Evolutionary conservation across 345 rosid genomes (phyloP).

Genomic region (Mercurialis annua): DNA sequence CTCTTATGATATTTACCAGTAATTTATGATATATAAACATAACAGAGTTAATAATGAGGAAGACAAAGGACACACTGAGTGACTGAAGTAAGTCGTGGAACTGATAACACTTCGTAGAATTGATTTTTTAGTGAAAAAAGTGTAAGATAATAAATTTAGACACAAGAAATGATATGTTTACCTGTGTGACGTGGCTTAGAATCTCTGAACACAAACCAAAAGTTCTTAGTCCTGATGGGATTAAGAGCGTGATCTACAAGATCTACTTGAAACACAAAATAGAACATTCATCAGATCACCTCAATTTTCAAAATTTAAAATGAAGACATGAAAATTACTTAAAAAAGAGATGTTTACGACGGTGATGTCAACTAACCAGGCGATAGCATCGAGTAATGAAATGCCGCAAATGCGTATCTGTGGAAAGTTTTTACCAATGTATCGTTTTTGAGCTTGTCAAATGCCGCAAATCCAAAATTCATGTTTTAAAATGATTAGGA

Average conservation of each 20-base stretch:
- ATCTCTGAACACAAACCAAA: conserved; percentile 39
- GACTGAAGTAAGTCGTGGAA: no score
- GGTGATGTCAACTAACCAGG: conserved; percentile 49
- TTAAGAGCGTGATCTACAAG: conserved; percentile 42
- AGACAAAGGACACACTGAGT: no score
- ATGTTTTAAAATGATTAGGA: no score
- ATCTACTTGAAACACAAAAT: conserved; percentile 34
- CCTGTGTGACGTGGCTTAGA: conserved; percentile 78
- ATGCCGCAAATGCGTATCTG: conserved; percentile 42
- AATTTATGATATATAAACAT: no score
- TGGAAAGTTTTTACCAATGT: conserved; percentile 44
- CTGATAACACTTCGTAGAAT: no score
- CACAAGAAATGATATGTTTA: conserved; percentile 19
- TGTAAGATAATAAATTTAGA: conserved; percentile 1
- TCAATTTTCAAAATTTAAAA: conserved; percentile 9
- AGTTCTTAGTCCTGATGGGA: conserved; percentile 49
- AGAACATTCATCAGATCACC: conserved; percentile 6
- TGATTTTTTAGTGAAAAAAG: no score
- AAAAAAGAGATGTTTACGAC: no score
- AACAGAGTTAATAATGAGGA: no score
- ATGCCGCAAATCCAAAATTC: no score
- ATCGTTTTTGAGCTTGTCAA: conserved; percentile 42
- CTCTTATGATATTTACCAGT: no score
- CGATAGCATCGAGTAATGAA: conserved; percentile 53
- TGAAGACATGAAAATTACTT: no score